These are phyloP conservation scores for Salix purpurea DNA, from an alignment of 345 rosid genomes.

Conservation along the genomic window DNA sequence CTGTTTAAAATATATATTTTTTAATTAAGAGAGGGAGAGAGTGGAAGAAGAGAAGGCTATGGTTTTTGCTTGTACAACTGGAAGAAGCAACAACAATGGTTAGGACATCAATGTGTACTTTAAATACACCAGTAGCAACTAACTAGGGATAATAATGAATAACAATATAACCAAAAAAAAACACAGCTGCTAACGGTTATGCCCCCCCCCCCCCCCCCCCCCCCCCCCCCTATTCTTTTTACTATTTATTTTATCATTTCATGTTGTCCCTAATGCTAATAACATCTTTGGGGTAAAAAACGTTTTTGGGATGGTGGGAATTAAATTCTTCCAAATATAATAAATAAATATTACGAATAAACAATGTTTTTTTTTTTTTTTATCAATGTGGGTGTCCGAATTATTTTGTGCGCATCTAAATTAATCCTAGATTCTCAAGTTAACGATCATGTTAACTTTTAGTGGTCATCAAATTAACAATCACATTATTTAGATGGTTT, in stretches of 20 bases:
- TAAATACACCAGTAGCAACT: not conserved
- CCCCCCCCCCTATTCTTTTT: accelerated
- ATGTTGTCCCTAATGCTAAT: not conserved
- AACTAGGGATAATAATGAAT: not conserved
- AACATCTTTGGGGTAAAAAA: not conserved
- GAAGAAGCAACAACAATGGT: not conserved
- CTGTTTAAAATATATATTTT: not conserved
- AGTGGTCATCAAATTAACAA: no score
- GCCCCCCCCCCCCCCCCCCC: no score
- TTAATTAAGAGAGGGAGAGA: not conserved
- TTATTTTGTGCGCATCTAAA: accelerated
- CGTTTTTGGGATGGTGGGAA: no score
- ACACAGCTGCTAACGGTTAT: not conserved
- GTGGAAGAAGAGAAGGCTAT: not conserved
- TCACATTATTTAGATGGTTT: no score
- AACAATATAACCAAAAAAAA: not conserved
- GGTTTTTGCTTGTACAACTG: conserved; percentile 7
- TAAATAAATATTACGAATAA: no score
- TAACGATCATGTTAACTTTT: accelerated
- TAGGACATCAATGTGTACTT: not conserved
- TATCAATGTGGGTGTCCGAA: accelerated
- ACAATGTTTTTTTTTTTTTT: no score
- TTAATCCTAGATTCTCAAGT: accelerated
- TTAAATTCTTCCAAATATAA: no score
- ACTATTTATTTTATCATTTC: not conserved